These are phyloP conservation scores for Allium cepa DNA, from an alignment of 106 monocot genomes.

Conservation along the genomic window DNA sequence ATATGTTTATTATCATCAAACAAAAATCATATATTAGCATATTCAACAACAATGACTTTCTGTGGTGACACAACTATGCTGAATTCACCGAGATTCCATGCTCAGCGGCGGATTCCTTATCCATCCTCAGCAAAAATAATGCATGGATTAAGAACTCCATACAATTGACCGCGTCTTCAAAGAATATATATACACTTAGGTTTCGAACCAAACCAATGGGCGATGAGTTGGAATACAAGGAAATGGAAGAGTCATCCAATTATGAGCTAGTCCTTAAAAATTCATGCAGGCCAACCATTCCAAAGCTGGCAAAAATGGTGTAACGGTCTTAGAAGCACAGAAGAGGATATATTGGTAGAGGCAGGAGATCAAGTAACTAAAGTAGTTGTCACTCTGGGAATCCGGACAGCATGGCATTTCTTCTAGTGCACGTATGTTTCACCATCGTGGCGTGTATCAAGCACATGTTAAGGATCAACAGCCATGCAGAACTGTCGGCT, in stretches of 20 bases:
- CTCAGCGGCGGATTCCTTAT: conserved; percentile 10
- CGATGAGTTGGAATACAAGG: conserved; percentile 33
- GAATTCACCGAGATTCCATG: conserved; percentile 47
- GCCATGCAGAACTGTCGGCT: too few relatives aligned
- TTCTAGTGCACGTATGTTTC: conserved; percentile 43
- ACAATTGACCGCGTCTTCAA: conserved; percentile 16
- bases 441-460: conserved; percentile 47
- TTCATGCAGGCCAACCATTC: conserved; percentile 5
- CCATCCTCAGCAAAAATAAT: conserved; percentile 17
- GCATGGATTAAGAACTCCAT: conserved; percentile 28
- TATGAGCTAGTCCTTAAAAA: conserved; percentile 39
- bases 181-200: conserved; percentile 12
- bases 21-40: too few relatives aligned
- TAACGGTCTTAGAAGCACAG: conserved; percentile 24
- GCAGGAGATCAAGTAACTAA: conserved; percentile 42
- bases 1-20: too few relatives aligned
- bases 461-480: conserved; percentile 35
- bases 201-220: conserved; percentile 39
- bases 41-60: conserved; percentile 55
- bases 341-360: conserved; percentile 39
- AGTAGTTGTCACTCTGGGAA: conserved; percentile 55
- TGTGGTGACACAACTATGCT: conserved; percentile 57
- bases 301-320: not conserved
- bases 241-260: conserved; percentile 55
- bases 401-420: conserved; percentile 32